Percentiles rank a stretch among this genome's conserved stretches.
These are phyloP conservation scores for Ascochyta clinopodiicola DNA, from an alignment of 2,329 filamentous ascomycete species.

Conservation along the genomic window DNA sequence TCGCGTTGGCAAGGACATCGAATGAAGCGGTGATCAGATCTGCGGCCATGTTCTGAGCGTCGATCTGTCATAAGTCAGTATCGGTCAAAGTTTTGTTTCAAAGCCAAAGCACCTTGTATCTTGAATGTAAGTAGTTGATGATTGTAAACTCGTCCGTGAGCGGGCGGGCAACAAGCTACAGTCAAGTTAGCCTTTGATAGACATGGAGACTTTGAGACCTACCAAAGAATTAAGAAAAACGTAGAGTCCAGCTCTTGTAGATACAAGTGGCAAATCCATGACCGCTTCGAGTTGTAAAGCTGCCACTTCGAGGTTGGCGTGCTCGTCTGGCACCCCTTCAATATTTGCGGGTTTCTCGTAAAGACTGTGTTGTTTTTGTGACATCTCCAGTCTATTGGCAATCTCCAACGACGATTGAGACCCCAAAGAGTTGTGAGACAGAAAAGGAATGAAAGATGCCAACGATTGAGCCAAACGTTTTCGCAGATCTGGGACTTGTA, in stretches of 20 bases:
- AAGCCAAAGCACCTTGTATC: constrained; percentile 71
- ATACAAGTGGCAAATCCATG: constrained; percentile 72
- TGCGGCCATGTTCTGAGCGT: constrained; percentile 76
- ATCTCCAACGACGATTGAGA: constrained; percentile 60
- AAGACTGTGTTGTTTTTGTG: constrained; percentile 51
- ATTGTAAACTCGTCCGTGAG: constrained; percentile 81
- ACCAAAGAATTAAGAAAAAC: constrained; percentile 84
- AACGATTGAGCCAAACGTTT: constrained; percentile 43
- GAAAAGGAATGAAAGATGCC: constrained; percentile 44
- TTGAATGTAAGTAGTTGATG: constrained; percentile 80
- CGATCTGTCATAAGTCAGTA: constrained; percentile 62
- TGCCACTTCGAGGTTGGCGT: constrained; percentile 50
- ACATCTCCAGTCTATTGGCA: constrained; percentile 48
- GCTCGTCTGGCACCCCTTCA: constrained; percentile 50
- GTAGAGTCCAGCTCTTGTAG: constrained; percentile 82
- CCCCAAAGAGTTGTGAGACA: constrained; percentile 62
- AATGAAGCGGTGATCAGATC: constrained; percentile 90
- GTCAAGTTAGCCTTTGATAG: constrained; percentile 39
- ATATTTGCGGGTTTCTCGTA: constrained; percentile 53
- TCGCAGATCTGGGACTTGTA: constrained; percentile 33
- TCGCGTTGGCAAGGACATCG: constrained; percentile 85
- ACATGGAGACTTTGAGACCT: constrained; percentile 38
- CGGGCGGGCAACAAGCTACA: constrained; percentile 80
- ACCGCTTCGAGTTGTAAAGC: constrained; percentile 62
- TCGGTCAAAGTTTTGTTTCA: background rate